Evolutionary conservation across 2,329 filamentous ascomycete genomes (phyloP).

Genomic region (Colletotrichum zoysiae): DNA sequence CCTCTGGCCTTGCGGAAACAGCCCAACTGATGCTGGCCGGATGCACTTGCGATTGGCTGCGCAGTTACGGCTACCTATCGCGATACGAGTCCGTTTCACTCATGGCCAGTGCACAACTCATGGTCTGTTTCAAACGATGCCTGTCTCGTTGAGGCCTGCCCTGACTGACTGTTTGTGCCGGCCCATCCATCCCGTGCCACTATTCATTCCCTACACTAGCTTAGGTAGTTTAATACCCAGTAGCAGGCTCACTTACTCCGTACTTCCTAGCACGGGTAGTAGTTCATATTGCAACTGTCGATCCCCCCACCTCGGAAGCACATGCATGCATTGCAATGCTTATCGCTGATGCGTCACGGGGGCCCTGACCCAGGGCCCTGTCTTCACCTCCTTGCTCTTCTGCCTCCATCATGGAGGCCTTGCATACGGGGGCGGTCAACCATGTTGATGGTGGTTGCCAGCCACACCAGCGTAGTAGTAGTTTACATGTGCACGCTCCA

Average conservation of each 20-base stretch:
- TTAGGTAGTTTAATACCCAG: too few species aligned
- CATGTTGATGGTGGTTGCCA: conserved; percentile 3
- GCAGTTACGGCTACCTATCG: neutral
- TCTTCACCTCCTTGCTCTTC: neutral
- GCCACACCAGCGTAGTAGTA: too few species aligned
- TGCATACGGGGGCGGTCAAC: neutral
- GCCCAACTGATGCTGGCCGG: neutral
- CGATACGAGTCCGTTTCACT: conserved; percentile 18
- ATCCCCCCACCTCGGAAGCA: neutral
- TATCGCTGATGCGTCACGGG: neutral
- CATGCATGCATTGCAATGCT: neutral
- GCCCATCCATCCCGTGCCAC: too few species aligned
- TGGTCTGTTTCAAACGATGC: conserved; percentile 24
- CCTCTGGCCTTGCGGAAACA: neutral
- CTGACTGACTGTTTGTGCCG: neutral
- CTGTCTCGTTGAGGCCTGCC: conserved; percentile 11
- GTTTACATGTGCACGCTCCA: neutral
- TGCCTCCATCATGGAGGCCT: neutral
- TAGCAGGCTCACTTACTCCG: neutral
- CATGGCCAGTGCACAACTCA: conserved; percentile 21
- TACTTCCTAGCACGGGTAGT: too few species aligned
- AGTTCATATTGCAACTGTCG: neutral
- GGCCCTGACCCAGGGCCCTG: neutral
- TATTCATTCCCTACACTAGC: too few species aligned
- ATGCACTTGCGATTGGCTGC: conserved; percentile 24